Conservation (phyloP, 208 protist genomes). For the Leishmania arabica region DNA sequence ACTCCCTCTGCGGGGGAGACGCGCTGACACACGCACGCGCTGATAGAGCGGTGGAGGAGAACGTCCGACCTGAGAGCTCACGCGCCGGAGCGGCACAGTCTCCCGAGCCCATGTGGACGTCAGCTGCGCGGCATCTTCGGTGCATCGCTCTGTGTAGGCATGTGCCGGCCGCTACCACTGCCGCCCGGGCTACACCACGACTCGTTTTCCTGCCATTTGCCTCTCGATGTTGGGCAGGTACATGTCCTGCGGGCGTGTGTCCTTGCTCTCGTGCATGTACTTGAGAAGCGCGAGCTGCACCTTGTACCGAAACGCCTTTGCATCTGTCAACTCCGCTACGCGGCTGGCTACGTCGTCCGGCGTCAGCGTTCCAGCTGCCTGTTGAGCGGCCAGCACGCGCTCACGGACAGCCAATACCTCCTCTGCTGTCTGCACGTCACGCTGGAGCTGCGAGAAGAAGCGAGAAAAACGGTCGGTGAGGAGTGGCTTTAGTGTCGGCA, state of each 20-base stretch:
- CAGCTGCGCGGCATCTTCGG: not conserved
- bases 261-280: conserved; percentile 87
- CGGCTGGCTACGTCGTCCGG: conserved; percentile 36
- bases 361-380: conserved; percentile 25
- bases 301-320: conserved; percentile 47
- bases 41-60: not conserved
- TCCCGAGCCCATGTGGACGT: no score
- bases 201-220: conserved; percentile 14
- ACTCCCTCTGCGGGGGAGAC: not conserved
- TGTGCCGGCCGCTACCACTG: not conserved
- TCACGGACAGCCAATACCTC: conserved; percentile 47
- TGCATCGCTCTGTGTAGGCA: not conserved
- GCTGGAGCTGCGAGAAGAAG: conserved; percentile 74
- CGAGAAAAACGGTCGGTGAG: conserved; percentile 72
- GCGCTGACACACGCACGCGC: not conserved
- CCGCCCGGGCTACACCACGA: not conserved
- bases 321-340: conserved; percentile 48
- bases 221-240: conserved; percentile 78
- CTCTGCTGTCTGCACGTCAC: conserved; percentile 47
- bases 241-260: conserved; percentile 71
- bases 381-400: conserved; percentile 42
- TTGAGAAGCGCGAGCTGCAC: conserved; percentile 83
- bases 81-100: not conserved
- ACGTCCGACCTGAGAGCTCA: not conserved
- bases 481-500: conserved; percentile 68